Evolutionary conservation across 2,329 filamentous ascomycete genomes (phyloP).

Genomic region (Hortaea sp.): DNA sequence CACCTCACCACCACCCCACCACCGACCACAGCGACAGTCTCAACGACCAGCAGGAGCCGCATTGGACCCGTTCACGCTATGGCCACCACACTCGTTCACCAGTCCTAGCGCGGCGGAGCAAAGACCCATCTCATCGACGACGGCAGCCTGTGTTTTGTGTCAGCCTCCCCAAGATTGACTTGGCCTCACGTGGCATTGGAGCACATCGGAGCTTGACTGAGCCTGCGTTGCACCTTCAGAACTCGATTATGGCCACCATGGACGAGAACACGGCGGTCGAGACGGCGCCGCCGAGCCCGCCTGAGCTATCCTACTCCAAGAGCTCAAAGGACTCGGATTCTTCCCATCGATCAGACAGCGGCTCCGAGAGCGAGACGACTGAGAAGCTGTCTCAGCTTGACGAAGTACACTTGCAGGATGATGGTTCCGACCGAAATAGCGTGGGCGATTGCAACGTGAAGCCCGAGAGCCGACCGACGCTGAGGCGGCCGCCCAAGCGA

Average conservation of each 20-base stretch:
- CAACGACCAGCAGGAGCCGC: not conserved
- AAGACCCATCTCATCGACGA: not conserved
- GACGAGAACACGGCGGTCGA: conserved; percentile 1
- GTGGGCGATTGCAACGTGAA: conserved; percentile 40
- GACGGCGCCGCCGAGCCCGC: conserved; percentile 8
- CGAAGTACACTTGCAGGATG: conserved; percentile 71
- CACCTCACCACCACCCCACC: conserved; percentile 2
- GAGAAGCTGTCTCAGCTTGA: conserved; percentile 80
- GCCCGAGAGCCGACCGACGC: conserved; percentile 20
- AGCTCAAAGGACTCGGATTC: conserved; percentile 71
- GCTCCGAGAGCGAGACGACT: conserved; percentile 41
- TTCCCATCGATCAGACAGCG: conserved; percentile 70
- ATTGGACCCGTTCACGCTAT: conserved; percentile 7
- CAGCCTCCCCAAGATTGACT: conserved; percentile 8
- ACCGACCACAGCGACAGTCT: not conserved
- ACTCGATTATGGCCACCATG: not conserved
- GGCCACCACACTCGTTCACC: conserved; percentile 14
- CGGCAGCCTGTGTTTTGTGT: conserved; percentile 7
- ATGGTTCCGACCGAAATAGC: conserved; percentile 27
- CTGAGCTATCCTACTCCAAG: conserved; percentile 36
- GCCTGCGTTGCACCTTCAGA: not conserved
- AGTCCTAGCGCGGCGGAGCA: not conserved
- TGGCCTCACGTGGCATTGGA: conserved; percentile 4
- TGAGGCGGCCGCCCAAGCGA: conserved; percentile 8
- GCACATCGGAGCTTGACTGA: conserved; percentile 4